These are phyloP conservation scores for Cladosporium sp. DNA, from an alignment of 2,329 filamentous ascomycete species.

Conservation along the genomic window DNA sequence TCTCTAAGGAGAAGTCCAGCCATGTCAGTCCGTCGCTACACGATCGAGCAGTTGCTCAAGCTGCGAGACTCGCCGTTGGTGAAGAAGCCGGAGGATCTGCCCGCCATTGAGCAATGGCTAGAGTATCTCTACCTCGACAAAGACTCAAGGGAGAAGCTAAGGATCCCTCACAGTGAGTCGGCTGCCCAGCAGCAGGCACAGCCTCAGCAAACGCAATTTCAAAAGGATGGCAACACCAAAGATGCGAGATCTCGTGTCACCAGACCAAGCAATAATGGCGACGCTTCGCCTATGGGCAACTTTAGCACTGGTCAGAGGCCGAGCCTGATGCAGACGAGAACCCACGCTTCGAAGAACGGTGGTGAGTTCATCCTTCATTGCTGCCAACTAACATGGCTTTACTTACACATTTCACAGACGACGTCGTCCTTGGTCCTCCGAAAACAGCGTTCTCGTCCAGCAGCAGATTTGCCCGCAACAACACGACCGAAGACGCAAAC, in stretches of 20 bases:
- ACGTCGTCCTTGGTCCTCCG: slow-evolving; percentile 80
- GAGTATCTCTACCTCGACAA: slow-evolving; percentile 56
- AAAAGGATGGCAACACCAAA: slow-evolving; percentile 14
- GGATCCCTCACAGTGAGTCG: slow-evolving; percentile 34
- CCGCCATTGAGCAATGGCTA: slow-evolving; percentile 93
- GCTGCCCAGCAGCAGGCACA: slow-evolving; percentile 13
- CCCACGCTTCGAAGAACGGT: slow-evolving; percentile 19
- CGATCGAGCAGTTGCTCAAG: slow-evolving; percentile 68
- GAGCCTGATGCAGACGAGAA: slow-evolving; percentile 26
- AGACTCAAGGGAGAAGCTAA: slow-evolving; percentile 34
- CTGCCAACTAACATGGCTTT: neutral
- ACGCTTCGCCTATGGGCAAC: slow-evolving; percentile 32
- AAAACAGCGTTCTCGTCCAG: slow-evolving; percentile 80
- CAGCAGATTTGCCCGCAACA: slow-evolving; percentile 45
- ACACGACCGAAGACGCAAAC: slow-evolving; percentile 31
- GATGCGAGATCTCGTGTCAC: slow-evolving; percentile 9
- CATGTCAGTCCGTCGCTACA: slow-evolving; percentile 57
- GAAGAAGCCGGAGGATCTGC: slow-evolving; percentile 71
- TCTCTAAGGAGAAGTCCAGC: neutral
- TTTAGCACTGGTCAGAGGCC: slow-evolving; percentile 33
- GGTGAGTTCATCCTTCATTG: slow-evolving; percentile 20
- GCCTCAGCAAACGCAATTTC: slow-evolving; percentile 18
- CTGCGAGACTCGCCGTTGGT: slow-evolving; percentile 81
- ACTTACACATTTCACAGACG: slow-evolving; percentile 59
- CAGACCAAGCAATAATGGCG: slow-evolving; percentile 11